phyloP scores from a whole-genome alignment of 148 eudicot species.

The Nepenthes mirabilis region DNA sequence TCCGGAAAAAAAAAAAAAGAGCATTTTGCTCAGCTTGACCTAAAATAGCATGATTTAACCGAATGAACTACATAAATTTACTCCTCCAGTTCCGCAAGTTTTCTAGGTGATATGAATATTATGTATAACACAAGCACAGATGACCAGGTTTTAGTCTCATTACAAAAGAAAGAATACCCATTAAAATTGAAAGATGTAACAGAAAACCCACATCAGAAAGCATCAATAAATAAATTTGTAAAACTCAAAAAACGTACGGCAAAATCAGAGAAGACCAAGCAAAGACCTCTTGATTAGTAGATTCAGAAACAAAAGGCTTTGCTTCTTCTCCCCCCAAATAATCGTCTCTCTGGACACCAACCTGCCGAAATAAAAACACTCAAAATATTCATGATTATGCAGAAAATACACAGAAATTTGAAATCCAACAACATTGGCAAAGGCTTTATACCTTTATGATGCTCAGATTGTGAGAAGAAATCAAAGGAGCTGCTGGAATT shows the following conservation, averaged over 20 bases:
- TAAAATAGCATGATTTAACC: no score
- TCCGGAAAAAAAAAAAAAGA: no score
- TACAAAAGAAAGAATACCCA: not conserved
- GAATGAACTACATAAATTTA: not conserved
- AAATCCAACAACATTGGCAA: no score
- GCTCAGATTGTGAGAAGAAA: not conserved
- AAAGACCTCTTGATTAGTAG: constrained; percentile 36
- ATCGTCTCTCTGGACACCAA: constrained; percentile 24
- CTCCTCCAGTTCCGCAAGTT: not conserved
- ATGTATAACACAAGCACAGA: no score
- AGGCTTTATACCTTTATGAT: not conserved
- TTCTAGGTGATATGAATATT: no score
- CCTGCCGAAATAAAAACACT: not conserved
- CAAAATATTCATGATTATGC: no score
- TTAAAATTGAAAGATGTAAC: not conserved
- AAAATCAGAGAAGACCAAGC: constrained; percentile 79
- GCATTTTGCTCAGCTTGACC: no score
- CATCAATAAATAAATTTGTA: not conserved
- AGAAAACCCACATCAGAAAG: not conserved
- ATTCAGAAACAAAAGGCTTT: constrained; percentile 16
- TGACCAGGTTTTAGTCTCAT: no score
- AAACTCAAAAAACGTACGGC: constrained; percentile 38
- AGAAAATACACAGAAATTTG: no score
- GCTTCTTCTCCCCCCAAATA: constrained; percentile 34
- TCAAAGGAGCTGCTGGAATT: constrained; percentile 2